Base-by-base conservation (phyloP, 148 eudicot genomes). In the Rhododendron griersonianum region DNA sequence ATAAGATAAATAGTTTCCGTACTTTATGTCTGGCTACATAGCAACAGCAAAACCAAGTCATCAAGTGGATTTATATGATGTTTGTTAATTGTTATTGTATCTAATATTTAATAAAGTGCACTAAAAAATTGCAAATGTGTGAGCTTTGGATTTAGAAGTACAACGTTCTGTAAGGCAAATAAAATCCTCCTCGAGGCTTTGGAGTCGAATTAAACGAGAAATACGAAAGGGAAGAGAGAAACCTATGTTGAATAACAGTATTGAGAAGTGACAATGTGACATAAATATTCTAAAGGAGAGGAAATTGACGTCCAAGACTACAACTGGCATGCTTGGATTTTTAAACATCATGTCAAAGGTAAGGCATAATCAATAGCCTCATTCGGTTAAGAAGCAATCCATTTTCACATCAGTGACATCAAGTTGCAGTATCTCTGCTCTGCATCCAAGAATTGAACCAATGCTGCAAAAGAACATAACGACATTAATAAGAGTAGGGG, bases 401-500 rank as follows among this genome's bases (percentile, higher is more conserved):
- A 96, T 96, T 93, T 96, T 96, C 85, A 95, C 98, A 83, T 96
- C 96, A 0, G 98, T 95, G 15, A 95, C 98, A 83, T 95, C 99
- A 88, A 96, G 98, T 87, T 95, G 98, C 86, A 93, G 83, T 84
- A 96, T 96, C 90, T 96, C 99, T 85, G 98, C 95, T 85, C 96
- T 92, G 91, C 99, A 96, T 86, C 92, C 93, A 41, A 96, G 90
- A 86, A 95, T 92, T 30, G 99, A 94, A 67, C 99, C 99, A 28
- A 96, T 86, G 88, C 99, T 96, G 94, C 89, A 84, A 71, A 57
- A 77, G 7, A 65, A 78, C n/a, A 86, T 13, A 79, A 41, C 3
- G 21, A 18, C 37, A 30, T 53, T 23, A 78, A 55, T n/a, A 83
- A 84, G 35, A 71, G 39, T 71, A 33, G 39, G 1, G 87, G 41